These are phyloP conservation scores for Isabelozyma pseudorhagii DNA, from an alignment of 805 yeast genomes.

Conservation along the genomic window DNA sequence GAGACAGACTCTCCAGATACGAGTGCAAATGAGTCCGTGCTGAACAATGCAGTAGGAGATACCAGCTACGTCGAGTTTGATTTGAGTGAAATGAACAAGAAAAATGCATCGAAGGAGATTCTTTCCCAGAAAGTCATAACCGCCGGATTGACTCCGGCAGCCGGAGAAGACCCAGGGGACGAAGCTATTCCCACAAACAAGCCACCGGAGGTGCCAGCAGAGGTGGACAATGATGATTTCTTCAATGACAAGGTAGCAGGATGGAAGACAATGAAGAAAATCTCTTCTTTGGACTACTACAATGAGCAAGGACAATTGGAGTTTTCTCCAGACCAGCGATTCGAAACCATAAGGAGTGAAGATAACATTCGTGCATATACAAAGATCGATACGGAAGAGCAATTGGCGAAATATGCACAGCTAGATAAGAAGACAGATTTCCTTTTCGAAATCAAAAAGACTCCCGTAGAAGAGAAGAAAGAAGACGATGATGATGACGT, in stretches of 20 bases:
- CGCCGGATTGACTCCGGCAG: background rate
- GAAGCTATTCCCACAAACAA: background rate
- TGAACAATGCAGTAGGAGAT: background rate
- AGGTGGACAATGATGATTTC: conserved; percentile 27
- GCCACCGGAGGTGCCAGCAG: background rate
- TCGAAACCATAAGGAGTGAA: conserved; percentile 28
- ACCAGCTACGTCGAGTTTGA: conserved; percentile 27
- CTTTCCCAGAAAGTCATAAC: conserved; percentile 3
- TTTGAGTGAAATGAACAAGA: conserved; percentile 11
- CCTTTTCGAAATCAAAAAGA: conserved; percentile 31
- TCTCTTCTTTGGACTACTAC: conserved; percentile 73
- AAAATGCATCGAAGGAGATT: background rate
- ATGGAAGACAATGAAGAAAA: conserved; percentile 88
- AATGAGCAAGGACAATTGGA: conserved; percentile 74
- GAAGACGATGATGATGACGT: conserved; percentile 17
- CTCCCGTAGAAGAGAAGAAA: conserved; percentile 18
- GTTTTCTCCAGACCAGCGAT: conserved; percentile 22
- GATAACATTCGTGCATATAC: conserved; percentile 73
- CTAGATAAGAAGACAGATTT: conserved; percentile 53
- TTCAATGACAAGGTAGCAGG: conserved; percentile 41
- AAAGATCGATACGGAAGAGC: conserved; percentile 82
- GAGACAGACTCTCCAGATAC: background rate
- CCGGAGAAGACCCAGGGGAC: background rate
- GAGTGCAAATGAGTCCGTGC: background rate
- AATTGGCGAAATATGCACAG: conserved; percentile 64